Evolutionary conservation across 1,284 basidiomycete genomes (phyloP).

Genomic region (Rhizoctonia solani): DNA sequence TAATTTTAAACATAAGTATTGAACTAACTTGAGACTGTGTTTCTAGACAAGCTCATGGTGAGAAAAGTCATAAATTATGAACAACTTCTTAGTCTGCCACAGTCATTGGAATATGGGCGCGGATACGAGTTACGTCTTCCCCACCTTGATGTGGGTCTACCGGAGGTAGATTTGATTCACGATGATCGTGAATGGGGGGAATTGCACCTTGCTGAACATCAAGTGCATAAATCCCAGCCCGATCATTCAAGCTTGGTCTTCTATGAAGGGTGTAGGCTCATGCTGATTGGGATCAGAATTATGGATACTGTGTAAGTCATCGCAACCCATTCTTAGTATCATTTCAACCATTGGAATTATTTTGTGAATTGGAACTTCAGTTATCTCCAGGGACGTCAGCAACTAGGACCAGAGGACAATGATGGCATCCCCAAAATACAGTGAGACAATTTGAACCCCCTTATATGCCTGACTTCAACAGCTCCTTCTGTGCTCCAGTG

Average conservation of each 20-base stretch:
- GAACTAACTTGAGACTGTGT: too few species aligned
- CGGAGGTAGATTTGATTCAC: neutral
- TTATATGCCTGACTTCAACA: too few species aligned
- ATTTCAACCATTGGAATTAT: too few species aligned
- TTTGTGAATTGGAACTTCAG: neutral
- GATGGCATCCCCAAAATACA: constrained; percentile 51
- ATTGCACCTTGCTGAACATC: neutral
- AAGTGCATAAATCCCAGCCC: neutral
- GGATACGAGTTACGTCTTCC: constrained; percentile 55
- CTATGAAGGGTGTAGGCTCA: constrained; percentile 56
- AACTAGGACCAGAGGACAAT: neutral
- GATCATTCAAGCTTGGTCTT: constrained; percentile 55
- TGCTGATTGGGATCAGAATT: constrained; percentile 59
- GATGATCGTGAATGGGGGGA: neutral
- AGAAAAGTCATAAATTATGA: constrained; percentile 42
- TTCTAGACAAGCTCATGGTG: constrained; percentile 2
- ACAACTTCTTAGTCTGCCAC: neutral
- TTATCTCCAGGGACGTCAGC: neutral
- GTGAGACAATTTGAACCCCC: constrained; percentile 46
- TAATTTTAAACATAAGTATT: too few species aligned
- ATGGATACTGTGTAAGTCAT: constrained; percentile 65
- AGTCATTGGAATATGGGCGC: constrained; percentile 46
- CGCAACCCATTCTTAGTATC: too few species aligned
- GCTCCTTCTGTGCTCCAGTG: constrained; percentile 49
- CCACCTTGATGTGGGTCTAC: neutral